Evolutionary conservation across 331 rosid species (phyloP).

Genomic region (Saraca asoca): DNA sequence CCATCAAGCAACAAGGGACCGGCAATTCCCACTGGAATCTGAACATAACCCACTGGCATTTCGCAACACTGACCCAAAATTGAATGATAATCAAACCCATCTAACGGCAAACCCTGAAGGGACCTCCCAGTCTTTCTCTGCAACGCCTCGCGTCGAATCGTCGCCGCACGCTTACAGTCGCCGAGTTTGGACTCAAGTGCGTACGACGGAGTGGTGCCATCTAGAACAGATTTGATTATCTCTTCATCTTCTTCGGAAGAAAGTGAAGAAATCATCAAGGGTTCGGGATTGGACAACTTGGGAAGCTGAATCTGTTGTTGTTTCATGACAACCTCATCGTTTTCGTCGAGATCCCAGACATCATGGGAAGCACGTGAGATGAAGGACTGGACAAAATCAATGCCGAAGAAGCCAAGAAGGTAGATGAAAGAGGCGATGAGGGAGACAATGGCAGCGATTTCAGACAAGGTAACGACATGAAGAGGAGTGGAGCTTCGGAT

Average conservation of each 20-base stretch:
- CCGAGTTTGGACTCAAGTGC: constrained; percentile 64
- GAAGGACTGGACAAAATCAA: constrained; percentile 87
- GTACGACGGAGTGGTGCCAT: constrained; percentile 56
- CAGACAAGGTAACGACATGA: constrained; percentile 70
- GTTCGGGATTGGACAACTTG: constrained; percentile 18
- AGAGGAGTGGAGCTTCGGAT: constrained; percentile 81
- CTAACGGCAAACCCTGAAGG: constrained; percentile 64
- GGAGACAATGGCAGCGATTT: constrained; percentile 69
- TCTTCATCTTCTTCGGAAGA: constrained; percentile 54
- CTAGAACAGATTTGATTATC: constrained; percentile 48
- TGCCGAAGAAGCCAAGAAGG: constrained; percentile 87
- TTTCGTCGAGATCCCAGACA: constrained; percentile 56
- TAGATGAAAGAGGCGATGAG: constrained; percentile 84
- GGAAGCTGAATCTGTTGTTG: not conserved
- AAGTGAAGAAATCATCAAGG: constrained; percentile 28
- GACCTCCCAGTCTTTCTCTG: constrained; percentile 63
- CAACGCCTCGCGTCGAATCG: constrained; percentile 67
- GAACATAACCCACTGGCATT: constrained; percentile 81
- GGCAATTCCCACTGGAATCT: constrained; percentile 85
- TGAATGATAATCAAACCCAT: constrained; percentile 72
- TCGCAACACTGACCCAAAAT: constrained; percentile 87
- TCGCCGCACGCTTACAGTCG: constrained; percentile 62
- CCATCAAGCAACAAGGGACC: constrained; percentile 84
- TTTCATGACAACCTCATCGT: not conserved
- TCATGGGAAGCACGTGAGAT: constrained; percentile 64